Evolutionary conservation across 352 stramenopile species (phyloP).

Genomic region (Thalassiosira livingstoniorum): DNA sequence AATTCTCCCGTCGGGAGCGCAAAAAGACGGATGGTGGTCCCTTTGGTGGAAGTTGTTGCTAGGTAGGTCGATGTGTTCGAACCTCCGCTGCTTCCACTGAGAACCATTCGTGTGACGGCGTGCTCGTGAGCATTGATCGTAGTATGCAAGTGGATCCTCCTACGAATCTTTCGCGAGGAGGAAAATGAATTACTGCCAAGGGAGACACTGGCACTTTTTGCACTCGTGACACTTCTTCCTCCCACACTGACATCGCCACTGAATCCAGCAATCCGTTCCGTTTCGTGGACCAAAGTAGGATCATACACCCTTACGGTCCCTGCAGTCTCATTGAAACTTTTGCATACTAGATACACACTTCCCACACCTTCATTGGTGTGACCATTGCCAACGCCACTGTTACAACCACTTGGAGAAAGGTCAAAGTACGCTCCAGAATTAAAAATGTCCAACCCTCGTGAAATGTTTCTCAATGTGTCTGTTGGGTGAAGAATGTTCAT

Average conservation of each 20-base stretch:
- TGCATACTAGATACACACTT: conserved; percentile 49
- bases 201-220: background rate
- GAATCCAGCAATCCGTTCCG: no score
- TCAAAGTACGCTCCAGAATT: conserved; percentile 60
- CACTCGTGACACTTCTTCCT: conserved; percentile 10
- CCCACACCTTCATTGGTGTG: no score
- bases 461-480: conserved; percentile 46
- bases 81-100: conserved; percentile 18
- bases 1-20: conserved; percentile 41
- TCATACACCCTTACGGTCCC: conserved; percentile 56
- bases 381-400: no score
- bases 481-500: conserved; percentile 57
- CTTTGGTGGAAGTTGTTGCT: conserved; percentile 40
- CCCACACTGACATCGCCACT: conserved; percentile 23
- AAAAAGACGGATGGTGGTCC: conserved; percentile 56
- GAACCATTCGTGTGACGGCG: conserved; percentile 48
- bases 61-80: conserved; percentile 16
- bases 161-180: background rate
- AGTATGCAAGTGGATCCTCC: conserved; percentile 47
- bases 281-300: conserved; percentile 37
- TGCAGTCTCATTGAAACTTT: conserved; percentile 52
- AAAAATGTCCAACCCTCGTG: conserved; percentile 44
- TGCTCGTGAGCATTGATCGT: conserved; percentile 60
- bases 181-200: background rate
- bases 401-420: conserved; percentile 41